A percentile compares a stretch with the other conserved stretches of the same genome.
These are phyloP conservation scores for Ambrosiella xylebori DNA, from an alignment of 2,329 filamentous ascomycete genomes.

Conservation along the genomic window DNA sequence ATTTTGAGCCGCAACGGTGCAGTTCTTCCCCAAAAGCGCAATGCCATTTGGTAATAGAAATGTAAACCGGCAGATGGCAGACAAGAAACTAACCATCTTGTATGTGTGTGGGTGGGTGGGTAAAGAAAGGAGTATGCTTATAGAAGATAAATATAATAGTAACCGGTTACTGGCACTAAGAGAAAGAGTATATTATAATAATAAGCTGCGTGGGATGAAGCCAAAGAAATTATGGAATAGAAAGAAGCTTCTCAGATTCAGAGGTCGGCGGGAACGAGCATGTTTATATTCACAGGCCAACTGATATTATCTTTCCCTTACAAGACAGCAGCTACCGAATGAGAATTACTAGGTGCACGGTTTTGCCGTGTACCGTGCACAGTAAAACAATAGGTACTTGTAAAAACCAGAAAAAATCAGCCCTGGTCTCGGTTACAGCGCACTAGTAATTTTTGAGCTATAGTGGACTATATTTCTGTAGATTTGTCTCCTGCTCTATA, in stretches of 20 bases:
- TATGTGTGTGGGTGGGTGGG: neutral
- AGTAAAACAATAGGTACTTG: neutral
- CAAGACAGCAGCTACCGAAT: too few species aligned
- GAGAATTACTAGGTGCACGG: neutral
- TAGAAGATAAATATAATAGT: slow-evolving; percentile 4
- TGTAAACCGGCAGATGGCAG: neutral
- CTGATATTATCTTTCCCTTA: neutral
- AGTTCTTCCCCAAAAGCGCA: neutral
- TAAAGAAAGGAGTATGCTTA: neutral
- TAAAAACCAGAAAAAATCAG: too few species aligned
- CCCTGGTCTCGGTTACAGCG: too few species aligned
- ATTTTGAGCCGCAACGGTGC: slow-evolving; percentile 6
- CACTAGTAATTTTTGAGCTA: too few species aligned
- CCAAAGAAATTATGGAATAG: slow-evolving; percentile 9
- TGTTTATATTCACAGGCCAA: slow-evolving; percentile 10
- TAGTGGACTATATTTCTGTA: too few species aligned
- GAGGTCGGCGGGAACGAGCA: slow-evolving; percentile 2
- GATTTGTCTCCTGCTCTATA: too few species aligned
- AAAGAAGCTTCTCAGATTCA: neutral
- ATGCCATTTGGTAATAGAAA: slow-evolving; percentile 5
- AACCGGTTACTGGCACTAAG: slow-evolving; percentile 6
- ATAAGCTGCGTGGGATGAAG: slow-evolving; percentile 7
- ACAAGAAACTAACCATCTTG: slow-evolving; percentile 10
- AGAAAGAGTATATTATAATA: slow-evolving; percentile 1
- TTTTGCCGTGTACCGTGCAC: too few species aligned